These are phyloP conservation scores for Cenchrus americanus DNA, from an alignment of 176 grass and related monocot genomes.

Conservation along the genomic window DNA sequence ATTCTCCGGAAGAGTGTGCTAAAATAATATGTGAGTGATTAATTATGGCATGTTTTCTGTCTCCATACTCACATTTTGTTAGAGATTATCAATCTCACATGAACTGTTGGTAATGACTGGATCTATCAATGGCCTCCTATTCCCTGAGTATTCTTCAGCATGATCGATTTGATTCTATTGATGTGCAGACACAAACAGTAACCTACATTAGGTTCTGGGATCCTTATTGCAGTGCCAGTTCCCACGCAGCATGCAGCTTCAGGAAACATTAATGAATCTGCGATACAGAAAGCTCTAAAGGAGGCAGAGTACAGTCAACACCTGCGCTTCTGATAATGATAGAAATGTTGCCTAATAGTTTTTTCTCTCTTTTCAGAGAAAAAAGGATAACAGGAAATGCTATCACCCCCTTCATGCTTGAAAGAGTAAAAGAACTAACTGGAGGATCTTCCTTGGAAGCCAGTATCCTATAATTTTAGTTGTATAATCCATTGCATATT, in stretches of 20 bases:
- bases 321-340: background rate
- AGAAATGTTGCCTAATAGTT: slow-evolving; percentile 9
- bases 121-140: background rate
- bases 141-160: background rate
- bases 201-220: slow-evolving; percentile 70
- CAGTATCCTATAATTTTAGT: slow-evolving; percentile 70
- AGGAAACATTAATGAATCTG: slow-evolving; percentile 79
- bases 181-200: slow-evolving; percentile 73
- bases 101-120: background rate
- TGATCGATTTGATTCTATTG: slow-evolving; percentile 1
- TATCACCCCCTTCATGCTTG: slow-evolving; percentile 81
- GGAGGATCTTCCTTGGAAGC: slow-evolving; percentile 75
- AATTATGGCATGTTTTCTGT: no score
- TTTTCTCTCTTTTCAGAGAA: slow-evolving; percentile 52
- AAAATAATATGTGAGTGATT: no score
- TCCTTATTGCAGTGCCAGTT: slow-evolving; percentile 87
- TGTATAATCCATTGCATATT: background rate
- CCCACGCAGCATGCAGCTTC: slow-evolving; percentile 74
- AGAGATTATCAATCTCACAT: no score
- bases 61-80: no score
- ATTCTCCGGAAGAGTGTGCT: no score
- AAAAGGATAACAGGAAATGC: slow-evolving; percentile 74
- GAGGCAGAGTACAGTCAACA: slow-evolving; percentile 72
- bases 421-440: slow-evolving; percentile 85
- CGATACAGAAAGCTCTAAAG: slow-evolving; percentile 82